Percentiles rank a stretch among this genome's conserved stretches.
These are phyloP conservation scores for Malassezia psittaci DNA, from an alignment of 1,284 basidiomycete species.

Conservation along the genomic window DNA sequence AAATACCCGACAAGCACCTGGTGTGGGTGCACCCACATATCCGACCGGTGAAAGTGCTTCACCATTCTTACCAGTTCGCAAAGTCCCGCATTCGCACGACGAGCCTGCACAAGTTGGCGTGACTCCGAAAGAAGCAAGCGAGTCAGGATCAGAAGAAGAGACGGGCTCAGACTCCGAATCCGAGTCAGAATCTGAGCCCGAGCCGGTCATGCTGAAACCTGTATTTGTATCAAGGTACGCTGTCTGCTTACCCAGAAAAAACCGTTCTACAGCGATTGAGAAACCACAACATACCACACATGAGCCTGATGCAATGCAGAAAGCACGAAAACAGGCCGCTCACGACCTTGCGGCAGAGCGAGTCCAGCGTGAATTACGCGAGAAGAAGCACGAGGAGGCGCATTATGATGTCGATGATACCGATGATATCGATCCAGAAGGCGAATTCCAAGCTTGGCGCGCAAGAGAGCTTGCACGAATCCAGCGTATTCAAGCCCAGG, in stretches of 20 bases:
- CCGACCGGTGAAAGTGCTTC: too few species aligned
- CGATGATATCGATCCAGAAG: constrained; percentile 78
- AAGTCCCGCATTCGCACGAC: too few species aligned
- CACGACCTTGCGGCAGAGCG: constrained; percentile 78
- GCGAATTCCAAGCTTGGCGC: constrained; percentile 92
- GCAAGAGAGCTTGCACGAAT: constrained; percentile 81
- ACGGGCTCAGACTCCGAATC: constrained; percentile 24
- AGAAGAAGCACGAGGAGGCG: constrained; percentile 73
- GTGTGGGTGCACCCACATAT: too few species aligned
- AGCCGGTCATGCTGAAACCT: constrained; percentile 62
- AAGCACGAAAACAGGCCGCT: constrained; percentile 63
- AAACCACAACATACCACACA: constrained; percentile 13
- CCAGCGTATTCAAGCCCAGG: constrained; percentile 77
- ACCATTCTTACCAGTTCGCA: too few species aligned
- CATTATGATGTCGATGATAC: constrained; percentile 81
- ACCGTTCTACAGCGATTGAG: constrained; percentile 49
- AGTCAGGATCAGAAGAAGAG: constrained; percentile 16
- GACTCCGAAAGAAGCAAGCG: too few species aligned
- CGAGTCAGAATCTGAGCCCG: constrained; percentile 49
- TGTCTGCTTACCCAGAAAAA: constrained; percentile 54
- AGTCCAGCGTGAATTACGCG: constrained; percentile 68
- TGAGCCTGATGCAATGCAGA: not conserved
- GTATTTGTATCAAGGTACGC: constrained; percentile 80
- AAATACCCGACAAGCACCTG: too few species aligned
- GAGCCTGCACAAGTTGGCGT: constrained; percentile 13